Evolutionary conservation across 192 early-diverging fungal genomes (phyloP).

Genomic region (Dimargaris verticillata): DNA sequence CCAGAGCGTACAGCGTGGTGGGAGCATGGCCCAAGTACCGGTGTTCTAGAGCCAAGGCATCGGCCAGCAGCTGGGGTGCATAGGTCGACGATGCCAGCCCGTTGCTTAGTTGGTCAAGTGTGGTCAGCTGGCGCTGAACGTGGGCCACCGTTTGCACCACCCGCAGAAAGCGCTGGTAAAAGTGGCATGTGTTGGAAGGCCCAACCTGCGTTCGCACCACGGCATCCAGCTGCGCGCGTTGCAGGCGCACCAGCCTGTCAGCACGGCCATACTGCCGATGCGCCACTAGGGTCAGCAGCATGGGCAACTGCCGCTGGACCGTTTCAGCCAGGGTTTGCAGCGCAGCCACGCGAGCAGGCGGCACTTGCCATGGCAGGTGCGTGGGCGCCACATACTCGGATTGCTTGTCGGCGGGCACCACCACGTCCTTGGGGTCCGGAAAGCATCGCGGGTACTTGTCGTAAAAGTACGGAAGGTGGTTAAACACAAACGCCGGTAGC

Average conservation of each 20-base stretch:
- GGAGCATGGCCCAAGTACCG: constrained; percentile 27
- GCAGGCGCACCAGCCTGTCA: neutral
- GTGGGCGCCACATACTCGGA: constrained; percentile 1
- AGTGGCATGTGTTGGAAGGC: neutral
- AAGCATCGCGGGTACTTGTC: constrained; percentile 56
- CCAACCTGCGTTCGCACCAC: no score
- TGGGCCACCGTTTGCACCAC: neutral
- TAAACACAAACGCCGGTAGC: constrained; percentile 57
- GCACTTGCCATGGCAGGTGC: neutral
- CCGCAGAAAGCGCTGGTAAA: neutral
- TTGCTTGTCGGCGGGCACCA: neutral
- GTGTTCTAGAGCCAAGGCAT: constrained; percentile 32
- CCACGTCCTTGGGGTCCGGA: constrained; percentile 23
- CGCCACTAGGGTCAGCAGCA: neutral
- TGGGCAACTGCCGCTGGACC: neutral
- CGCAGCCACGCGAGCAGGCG: neutral
- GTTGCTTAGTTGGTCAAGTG: constrained; percentile 18
- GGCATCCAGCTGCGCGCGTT: neutral
- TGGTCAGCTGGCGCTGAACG: constrained; percentile 11
- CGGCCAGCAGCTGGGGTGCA: constrained; percentile 23
- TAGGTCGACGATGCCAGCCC: neutral
- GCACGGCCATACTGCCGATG: neutral
- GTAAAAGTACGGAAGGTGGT: constrained; percentile 55
- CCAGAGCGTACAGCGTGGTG: constrained; percentile 21
- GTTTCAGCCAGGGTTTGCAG: neutral